Conservation (phyloP, 176 grass and related monocot genomes). For the Cenchrus fungigraminus region DNA sequence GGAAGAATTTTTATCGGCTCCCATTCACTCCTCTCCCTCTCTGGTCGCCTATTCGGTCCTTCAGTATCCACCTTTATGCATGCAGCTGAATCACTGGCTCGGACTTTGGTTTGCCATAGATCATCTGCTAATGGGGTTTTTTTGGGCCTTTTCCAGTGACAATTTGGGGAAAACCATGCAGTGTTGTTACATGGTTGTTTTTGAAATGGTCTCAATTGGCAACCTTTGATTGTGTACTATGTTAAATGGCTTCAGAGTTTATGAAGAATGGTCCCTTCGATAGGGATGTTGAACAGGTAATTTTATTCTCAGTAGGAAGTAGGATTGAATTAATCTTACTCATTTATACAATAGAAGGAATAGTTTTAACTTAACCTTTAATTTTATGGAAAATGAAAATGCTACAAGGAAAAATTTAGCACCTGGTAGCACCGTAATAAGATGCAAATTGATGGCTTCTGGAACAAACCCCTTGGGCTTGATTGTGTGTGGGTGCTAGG, state of each 20-base stretch:
- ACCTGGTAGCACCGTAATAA: background rate
- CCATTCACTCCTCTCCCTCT: no score
- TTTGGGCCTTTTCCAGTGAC: background rate
- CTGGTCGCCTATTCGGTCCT: no score
- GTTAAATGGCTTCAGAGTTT: slow-evolving; percentile 65
- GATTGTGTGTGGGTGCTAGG: no score
- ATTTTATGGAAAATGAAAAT: slow-evolving; percentile 6
- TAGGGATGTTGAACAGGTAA: slow-evolving; percentile 76
- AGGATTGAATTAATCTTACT: background rate
- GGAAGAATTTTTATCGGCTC: no score
- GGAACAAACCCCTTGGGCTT: no score
- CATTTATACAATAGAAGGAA: background rate
- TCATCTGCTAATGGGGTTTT: background rate
- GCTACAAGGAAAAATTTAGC: background rate
- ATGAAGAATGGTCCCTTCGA: slow-evolving; percentile 66
- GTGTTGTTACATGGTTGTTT: background rate
- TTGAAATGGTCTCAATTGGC: slow-evolving; percentile 43
- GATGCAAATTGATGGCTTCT: background rate
- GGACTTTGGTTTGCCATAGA: slow-evolving; percentile 9
- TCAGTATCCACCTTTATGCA: background rate
- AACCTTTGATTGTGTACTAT: slow-evolving; percentile 15
- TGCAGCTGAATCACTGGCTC: slow-evolving; percentile 10
- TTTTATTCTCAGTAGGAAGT: background rate
- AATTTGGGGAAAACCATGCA: background rate
- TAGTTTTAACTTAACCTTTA: background rate